phyloP scores from a whole-genome alignment of 2,329 filamentous ascomycete species.

The Trichoderma citrinoviride region DNA sequence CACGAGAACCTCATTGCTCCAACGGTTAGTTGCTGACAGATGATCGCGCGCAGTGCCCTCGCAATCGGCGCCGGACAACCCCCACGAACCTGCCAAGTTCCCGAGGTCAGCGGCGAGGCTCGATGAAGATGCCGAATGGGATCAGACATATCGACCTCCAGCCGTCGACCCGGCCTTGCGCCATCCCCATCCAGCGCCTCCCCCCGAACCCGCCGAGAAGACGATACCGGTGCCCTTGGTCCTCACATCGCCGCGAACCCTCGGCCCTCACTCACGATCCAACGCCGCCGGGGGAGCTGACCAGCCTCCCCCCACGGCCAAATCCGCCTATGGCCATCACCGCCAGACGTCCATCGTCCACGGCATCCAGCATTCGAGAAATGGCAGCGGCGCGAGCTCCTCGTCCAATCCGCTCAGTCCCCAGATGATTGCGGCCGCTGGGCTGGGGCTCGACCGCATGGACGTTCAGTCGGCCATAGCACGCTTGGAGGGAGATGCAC shows the following conservation, averaged over 20 bases:
- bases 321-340: slow-evolving; percentile 75
- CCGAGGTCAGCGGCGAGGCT: slow-evolving; percentile 49
- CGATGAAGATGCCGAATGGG: slow-evolving; percentile 55
- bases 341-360: slow-evolving; percentile 96
- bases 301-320: slow-evolving; percentile 55
- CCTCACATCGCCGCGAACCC: slow-evolving; percentile 40
- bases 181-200: slow-evolving; percentile 44
- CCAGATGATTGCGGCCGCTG: slow-evolving; percentile 73
- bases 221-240: slow-evolving; percentile 36
- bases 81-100: slow-evolving; percentile 52
- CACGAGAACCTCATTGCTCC: not conserved
- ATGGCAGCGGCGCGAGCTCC: slow-evolving; percentile 80
- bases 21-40: slow-evolving; percentile 21
- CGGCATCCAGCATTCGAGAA: slow-evolving; percentile 88
- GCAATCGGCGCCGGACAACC: slow-evolving; percentile 57
- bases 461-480: slow-evolving; percentile 48
- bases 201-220: slow-evolving; percentile 58
- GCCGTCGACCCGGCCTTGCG: slow-evolving; percentile 42
- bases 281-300: slow-evolving; percentile 43
- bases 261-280: slow-evolving; percentile 42
- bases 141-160: slow-evolving; percentile 50
- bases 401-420: slow-evolving; percentile 83
- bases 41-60: slow-evolving; percentile 49
- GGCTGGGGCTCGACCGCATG: slow-evolving; percentile 53
- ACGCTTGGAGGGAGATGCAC: slow-evolving; percentile 46